Conservation (phyloP, 257 asterid genomes). For the Ilex aquifolium region DNA sequence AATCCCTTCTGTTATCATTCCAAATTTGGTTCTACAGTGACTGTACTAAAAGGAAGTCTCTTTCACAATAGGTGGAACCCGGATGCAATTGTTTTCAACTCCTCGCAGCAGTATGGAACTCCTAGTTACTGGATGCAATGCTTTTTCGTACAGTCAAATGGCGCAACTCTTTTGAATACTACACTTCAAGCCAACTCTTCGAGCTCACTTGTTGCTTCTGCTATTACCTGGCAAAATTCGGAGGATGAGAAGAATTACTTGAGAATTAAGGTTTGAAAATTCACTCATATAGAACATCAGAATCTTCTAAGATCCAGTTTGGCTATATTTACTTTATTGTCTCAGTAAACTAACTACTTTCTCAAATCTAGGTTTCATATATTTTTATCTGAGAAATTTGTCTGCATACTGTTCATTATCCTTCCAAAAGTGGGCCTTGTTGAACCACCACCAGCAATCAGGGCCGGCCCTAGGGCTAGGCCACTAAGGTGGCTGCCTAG, state of each 20-base stretch:
- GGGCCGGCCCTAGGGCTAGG: too few species aligned
- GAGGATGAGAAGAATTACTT: constrained; percentile 34
- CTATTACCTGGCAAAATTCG: constrained; percentile 56
- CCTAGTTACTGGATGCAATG: constrained; percentile 99
- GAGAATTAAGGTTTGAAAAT: constrained; percentile 30
- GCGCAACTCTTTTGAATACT: constrained; percentile 71
- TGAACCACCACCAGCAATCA: too few species aligned
- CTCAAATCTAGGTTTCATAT: too few species aligned
- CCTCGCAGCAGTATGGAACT: constrained; percentile 68
- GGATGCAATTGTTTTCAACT: constrained; percentile 88
- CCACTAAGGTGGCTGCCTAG: too few species aligned
- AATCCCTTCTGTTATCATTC: not conserved
- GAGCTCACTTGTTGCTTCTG: constrained; percentile 60
- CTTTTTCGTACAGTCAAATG: constrained; percentile 80
- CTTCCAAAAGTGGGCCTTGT: too few species aligned
- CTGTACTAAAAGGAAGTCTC: constrained; percentile 1
- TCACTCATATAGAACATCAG: not conserved
- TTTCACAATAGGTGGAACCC: constrained; percentile 65
- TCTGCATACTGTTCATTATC: too few species aligned
- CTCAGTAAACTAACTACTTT: too few species aligned
- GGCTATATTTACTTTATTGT: not conserved
- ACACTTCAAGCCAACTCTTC: constrained; percentile 45
- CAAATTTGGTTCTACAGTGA: not conserved
- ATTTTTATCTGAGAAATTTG: too few species aligned
- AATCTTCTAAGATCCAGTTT: not conserved